These are phyloP conservation scores for Cladorrhinum sp. DNA, from an alignment of 2,329 filamentous ascomycete species.

Conservation along the genomic window DNA sequence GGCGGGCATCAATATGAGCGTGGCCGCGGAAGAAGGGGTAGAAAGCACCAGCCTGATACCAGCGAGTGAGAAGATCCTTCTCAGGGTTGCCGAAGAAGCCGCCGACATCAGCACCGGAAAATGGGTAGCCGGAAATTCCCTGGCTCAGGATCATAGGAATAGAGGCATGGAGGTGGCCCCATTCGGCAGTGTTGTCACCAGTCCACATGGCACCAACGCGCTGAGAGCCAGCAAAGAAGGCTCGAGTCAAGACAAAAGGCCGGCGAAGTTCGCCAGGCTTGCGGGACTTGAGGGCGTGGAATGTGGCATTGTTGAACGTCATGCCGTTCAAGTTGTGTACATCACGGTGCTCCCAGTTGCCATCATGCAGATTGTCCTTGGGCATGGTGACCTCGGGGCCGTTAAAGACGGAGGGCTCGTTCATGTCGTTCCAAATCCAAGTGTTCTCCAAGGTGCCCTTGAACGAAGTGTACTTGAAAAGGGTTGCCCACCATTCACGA, in stretches of 20 bases:
- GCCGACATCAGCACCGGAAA: slow-evolving; percentile 91
- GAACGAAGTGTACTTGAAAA: slow-evolving; percentile 87
- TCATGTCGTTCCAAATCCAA: slow-evolving; percentile 99
- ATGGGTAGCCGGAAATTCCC: slow-evolving; percentile 89
- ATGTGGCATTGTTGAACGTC: slow-evolving; percentile 94
- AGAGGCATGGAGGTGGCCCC: slow-evolving; percentile 84
- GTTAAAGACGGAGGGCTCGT: slow-evolving; percentile 98
- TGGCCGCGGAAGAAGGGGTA: slow-evolving; percentile 98
- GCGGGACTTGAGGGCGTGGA: slow-evolving; percentile 75
- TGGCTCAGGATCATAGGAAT: slow-evolving; percentile 93
- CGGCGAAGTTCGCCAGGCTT: slow-evolving; percentile 82
- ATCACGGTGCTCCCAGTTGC: slow-evolving; percentile 93
- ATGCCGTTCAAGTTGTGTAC: slow-evolving; percentile 94
- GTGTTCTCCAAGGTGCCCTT: slow-evolving; percentile 82
- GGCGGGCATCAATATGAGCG: slow-evolving; percentile 92
- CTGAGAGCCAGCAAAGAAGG: slow-evolving; percentile 90
- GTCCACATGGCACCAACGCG: slow-evolving; percentile 97
- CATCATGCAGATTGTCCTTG: slow-evolving; percentile 92
- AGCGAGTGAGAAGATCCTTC: slow-evolving; percentile 85
- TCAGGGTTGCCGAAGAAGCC: slow-evolving; percentile 98
- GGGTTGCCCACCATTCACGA: slow-evolving; percentile 81
- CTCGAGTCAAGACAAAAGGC: slow-evolving; percentile 88
- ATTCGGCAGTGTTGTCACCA: slow-evolving; percentile 91
- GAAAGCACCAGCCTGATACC: slow-evolving; percentile 96
- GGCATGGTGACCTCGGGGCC: slow-evolving; percentile 98